These are phyloP conservation scores for Nymphaea thermarum DNA, from an alignment of 164 flowering plant species.

Conservation along the genomic window DNA sequence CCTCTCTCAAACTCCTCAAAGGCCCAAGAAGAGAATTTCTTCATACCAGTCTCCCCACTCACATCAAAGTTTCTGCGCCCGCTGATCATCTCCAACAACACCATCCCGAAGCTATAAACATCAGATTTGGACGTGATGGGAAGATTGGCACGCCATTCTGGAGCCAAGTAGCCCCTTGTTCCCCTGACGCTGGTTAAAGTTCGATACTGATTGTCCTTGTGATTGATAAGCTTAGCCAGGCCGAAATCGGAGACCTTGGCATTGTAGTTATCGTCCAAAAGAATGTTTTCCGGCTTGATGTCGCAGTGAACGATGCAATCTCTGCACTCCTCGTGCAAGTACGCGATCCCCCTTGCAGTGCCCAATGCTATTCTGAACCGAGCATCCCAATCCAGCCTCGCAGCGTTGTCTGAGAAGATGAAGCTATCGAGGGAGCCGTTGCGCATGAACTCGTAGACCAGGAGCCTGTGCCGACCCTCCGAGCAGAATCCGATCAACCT, in stretches of 20 bases:
- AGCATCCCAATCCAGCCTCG: slow-evolving; percentile 46
- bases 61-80: slow-evolving; percentile 75
- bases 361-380: slow-evolving; percentile 66
- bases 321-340: slow-evolving; percentile 82
- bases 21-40: slow-evolving; percentile 71
- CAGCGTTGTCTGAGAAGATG: slow-evolving; percentile 17
- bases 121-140: slow-evolving; percentile 80
- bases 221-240: slow-evolving; percentile 56
- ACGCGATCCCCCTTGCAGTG: slow-evolving; percentile 71
- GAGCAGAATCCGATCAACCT: slow-evolving; percentile 32
- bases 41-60: slow-evolving; percentile 35
- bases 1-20: slow-evolving; percentile 71
- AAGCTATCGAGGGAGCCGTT: slow-evolving; percentile 27
- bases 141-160: slow-evolving; percentile 83
- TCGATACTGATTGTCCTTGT: slow-evolving; percentile 48
- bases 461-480: slow-evolving; percentile 29
- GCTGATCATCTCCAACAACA: slow-evolving; percentile 64
- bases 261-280: slow-evolving; percentile 55
- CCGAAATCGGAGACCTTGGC: slow-evolving; percentile 85
- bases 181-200: slow-evolving; percentile 62
- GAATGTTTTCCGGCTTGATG: slow-evolving; percentile 82
- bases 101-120: slow-evolving; percentile 77
- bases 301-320: slow-evolving; percentile 87
- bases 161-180: slow-evolving; percentile 76
- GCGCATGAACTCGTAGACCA: slow-evolving; percentile 31